Evolutionary conservation across 805 yeast genomes (phyloP).

Genomic region (Wickerhamiella spandovensis): DNA sequence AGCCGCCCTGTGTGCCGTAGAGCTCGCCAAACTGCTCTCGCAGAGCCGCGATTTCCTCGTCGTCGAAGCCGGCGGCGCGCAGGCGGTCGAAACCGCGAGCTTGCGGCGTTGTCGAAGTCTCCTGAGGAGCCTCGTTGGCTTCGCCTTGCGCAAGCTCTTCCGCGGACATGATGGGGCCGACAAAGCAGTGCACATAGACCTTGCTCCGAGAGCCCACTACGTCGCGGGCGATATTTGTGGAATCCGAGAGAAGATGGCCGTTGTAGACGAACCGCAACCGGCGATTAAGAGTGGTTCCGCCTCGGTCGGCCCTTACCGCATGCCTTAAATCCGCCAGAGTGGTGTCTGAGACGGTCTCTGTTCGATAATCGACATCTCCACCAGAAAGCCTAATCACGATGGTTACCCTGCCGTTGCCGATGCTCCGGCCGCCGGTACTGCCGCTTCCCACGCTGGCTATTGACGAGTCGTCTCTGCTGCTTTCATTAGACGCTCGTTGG

Average conservation of each 20-base stretch:
- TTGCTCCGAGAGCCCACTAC: slow-evolving; percentile 23
- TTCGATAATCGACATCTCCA: slow-evolving; percentile 1
- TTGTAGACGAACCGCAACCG: slow-evolving; percentile 54
- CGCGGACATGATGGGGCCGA: slow-evolving; percentile 48
- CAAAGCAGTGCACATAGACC: slow-evolving; percentile 65
- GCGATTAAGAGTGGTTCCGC: slow-evolving; percentile 28
- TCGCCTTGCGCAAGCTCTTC: slow-evolving; percentile 49
- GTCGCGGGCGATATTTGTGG: slow-evolving; percentile 42
- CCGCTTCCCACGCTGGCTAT: background rate
- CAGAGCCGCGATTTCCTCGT: slow-evolving; percentile 57
- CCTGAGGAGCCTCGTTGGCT: slow-evolving; percentile 33
- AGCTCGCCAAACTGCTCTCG: slow-evolving; percentile 62
- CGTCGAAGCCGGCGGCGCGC: slow-evolving; percentile 70
- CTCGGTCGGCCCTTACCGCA: slow-evolving; percentile 29
- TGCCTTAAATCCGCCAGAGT: slow-evolving; percentile 30
- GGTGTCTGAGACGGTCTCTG: slow-evolving; percentile 4
- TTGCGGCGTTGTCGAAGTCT: slow-evolving; percentile 44
- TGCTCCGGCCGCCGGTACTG: background rate
- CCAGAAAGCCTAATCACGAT: slow-evolving; percentile 2
- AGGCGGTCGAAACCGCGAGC: slow-evolving; percentile 77
- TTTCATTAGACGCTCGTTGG: background rate
- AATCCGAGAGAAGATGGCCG: slow-evolving; percentile 50
- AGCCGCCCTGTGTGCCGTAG: slow-evolving; percentile 34
- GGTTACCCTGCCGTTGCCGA: background rate
- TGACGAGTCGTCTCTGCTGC: background rate